Evolutionary conservation across 441 rosid species (phyloP).

Genomic region (Populus tomentosa): DNA sequence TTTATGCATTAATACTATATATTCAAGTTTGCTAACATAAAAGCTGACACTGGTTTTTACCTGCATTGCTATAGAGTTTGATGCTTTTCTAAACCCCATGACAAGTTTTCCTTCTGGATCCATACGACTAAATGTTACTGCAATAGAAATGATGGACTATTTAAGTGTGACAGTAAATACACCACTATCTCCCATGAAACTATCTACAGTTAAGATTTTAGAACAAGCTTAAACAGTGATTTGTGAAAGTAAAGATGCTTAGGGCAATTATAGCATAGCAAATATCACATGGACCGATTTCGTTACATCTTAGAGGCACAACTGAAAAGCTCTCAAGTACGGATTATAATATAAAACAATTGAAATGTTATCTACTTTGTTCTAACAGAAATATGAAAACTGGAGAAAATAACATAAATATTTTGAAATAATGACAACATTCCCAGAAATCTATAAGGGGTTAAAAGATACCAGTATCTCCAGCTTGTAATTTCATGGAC

Average conservation of each 20-base stretch:
- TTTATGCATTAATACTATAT: conserved; percentile 29
- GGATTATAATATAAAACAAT: background rate
- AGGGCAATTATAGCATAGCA: background rate
- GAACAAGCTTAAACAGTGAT: background rate
- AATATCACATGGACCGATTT: background rate
- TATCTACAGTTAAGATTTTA: background rate
- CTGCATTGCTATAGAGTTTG: conserved; percentile 52
- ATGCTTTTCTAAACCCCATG: conserved; percentile 86
- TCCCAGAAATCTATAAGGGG: conserved; percentile 1
- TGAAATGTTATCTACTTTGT: background rate
- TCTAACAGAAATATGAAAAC: background rate
- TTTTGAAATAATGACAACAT: background rate
- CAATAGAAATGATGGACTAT: conserved; percentile 17
- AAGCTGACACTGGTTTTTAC: conserved; percentile 36
- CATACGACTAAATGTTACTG: conserved; percentile 91
- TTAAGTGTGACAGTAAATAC: background rate
- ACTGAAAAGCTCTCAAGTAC: background rate
- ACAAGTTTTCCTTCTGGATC: conserved; percentile 90
- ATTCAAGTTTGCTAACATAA: conserved; percentile 22
- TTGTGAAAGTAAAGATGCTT: conserved; percentile 13
- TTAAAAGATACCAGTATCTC: conserved; percentile 74
- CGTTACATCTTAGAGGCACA: background rate
- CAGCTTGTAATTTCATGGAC: conserved; percentile 94
- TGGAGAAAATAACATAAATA: background rate
- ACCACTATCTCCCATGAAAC: background rate